Evolutionary conservation across 2,329 filamentous ascomycete species (phyloP).

Genomic region (Penicillium sp.): DNA sequence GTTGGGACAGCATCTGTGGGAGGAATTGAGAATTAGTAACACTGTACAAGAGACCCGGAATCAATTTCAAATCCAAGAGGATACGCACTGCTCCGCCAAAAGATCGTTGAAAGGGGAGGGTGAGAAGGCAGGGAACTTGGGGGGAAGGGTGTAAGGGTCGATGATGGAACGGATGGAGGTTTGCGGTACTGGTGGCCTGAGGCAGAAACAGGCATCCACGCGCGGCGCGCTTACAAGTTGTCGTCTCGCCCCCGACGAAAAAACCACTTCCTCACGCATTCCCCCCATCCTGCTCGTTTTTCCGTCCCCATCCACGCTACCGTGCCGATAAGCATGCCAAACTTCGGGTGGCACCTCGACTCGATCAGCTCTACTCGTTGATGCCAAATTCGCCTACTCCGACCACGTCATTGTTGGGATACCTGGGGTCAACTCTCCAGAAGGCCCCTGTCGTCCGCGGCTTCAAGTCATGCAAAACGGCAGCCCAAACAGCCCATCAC

Average conservation of each 20-base stretch:
- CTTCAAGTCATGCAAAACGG: slow-evolving; percentile 57
- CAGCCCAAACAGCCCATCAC: slow-evolving; percentile 48
- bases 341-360: slow-evolving; percentile 44
- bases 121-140: slow-evolving; percentile 30
- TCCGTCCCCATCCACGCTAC: slow-evolving; percentile 47
- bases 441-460: slow-evolving; percentile 50
- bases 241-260: slow-evolving; percentile 44
- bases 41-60: neutral
- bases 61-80: neutral
- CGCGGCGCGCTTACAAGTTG: slow-evolving; percentile 41
- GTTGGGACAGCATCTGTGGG: slow-evolving; percentile 53
- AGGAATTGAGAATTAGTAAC: slow-evolving; percentile 32
- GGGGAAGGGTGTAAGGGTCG: slow-evolving; percentile 33
- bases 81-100: slow-evolving; percentile 38
- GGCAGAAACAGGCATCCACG: slow-evolving; percentile 24
- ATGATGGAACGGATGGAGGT: slow-evolving; percentile 39
- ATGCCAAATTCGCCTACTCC: slow-evolving; percentile 46
- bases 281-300: slow-evolving; percentile 39
- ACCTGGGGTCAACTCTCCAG: slow-evolving; percentile 51
- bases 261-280: slow-evolving; percentile 51
- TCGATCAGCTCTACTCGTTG: slow-evolving; percentile 46
- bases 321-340: slow-evolving; percentile 54
- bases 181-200: slow-evolving; percentile 31
- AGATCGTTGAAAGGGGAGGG: slow-evolving; percentile 30
- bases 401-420: slow-evolving; percentile 50